These are phyloP conservation scores for Conticribra guillardii DNA, from an alignment of 108 stramenopile genomes.

Conservation along the genomic window DNA sequence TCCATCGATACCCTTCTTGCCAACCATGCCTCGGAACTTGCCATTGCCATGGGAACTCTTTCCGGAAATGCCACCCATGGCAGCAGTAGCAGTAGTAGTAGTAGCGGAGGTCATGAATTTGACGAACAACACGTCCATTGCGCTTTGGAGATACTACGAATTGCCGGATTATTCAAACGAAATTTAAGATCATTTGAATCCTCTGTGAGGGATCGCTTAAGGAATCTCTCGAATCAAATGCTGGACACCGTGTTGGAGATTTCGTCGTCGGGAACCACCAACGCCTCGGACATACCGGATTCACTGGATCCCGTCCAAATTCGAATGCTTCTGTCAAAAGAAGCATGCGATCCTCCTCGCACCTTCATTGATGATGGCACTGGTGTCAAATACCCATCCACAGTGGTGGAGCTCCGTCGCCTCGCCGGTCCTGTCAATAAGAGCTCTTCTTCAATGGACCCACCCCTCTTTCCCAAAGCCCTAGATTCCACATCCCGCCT, in stretches of 20 bases:
- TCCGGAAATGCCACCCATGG: constrained; percentile 49
- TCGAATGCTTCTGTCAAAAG: constrained; percentile 70
- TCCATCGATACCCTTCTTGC: constrained; percentile 68
- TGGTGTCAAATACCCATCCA: constrained; percentile 37
- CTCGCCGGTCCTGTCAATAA: constrained; percentile 23
- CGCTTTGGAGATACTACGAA: constrained; percentile 74
- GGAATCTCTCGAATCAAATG: constrained; percentile 54
- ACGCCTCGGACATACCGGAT: constrained; percentile 55
- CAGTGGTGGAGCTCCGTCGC: constrained; percentile 54
- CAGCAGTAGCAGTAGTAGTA: background rate
- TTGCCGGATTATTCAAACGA: constrained; percentile 67
- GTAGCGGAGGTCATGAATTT: constrained; percentile 44
- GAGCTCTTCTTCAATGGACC: constrained; percentile 8
- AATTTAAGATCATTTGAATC: constrained; percentile 59
- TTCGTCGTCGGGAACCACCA: background rate
- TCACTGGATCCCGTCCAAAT: constrained; percentile 71
- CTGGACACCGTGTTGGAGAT: constrained; percentile 40
- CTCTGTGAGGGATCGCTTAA: constrained; percentile 62
- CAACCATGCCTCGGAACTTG: constrained; percentile 70
- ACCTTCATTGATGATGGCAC: constrained; percentile 34
- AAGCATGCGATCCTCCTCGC: constrained; percentile 47
- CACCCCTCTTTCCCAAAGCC: constrained; percentile 57
- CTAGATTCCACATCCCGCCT: constrained; percentile 58
- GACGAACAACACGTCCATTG: constrained; percentile 83
- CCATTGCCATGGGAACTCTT: constrained; percentile 65